Evolutionary conservation across 2,329 filamentous ascomycete genomes (phyloP).

Genomic region (Aspergillus alliaceus): DNA sequence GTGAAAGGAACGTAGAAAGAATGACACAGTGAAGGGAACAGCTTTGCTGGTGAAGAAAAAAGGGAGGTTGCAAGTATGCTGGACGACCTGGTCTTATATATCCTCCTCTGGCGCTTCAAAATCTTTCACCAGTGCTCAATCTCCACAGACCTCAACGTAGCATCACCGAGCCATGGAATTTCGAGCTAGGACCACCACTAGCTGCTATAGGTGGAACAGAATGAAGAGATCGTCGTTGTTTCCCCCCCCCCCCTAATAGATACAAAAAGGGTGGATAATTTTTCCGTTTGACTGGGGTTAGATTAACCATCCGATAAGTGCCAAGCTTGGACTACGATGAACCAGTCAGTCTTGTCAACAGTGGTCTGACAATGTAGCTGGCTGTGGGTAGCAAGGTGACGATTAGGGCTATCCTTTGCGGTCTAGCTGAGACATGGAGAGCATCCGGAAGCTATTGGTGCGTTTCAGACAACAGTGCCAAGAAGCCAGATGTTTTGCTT

Average conservation of each 20-base stretch:
- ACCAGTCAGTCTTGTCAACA: not conserved
- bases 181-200: not conserved
- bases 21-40: not conserved
- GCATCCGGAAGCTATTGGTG: slow-evolving; percentile 5
- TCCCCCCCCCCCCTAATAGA: not conserved
- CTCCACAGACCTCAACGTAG: not conserved
- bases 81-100: slow-evolving; percentile 9
- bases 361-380: not conserved
- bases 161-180: not conserved
- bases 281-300: not conserved
- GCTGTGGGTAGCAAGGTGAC: not conserved
- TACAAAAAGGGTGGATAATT: slow-evolving; percentile 1
- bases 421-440: slow-evolving; percentile 4
- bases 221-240: no score
- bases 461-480: slow-evolving; percentile 7
- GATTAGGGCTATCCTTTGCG: not conserved
- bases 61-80: not conserved
- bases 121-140: not conserved
- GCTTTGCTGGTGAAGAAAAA: slow-evolving; percentile 10
- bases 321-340: not conserved
- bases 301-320: not conserved
- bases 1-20: slow-evolving; percentile 5
- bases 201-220: not conserved
- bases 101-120: not conserved
- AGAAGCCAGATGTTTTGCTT: slow-evolving; percentile 4